Percentiles rank a stretch among this genome's conserved stretches.
phyloP scores from a whole-genome alignment of 306 rosid species.

The Corylus heterophylla region DNA sequence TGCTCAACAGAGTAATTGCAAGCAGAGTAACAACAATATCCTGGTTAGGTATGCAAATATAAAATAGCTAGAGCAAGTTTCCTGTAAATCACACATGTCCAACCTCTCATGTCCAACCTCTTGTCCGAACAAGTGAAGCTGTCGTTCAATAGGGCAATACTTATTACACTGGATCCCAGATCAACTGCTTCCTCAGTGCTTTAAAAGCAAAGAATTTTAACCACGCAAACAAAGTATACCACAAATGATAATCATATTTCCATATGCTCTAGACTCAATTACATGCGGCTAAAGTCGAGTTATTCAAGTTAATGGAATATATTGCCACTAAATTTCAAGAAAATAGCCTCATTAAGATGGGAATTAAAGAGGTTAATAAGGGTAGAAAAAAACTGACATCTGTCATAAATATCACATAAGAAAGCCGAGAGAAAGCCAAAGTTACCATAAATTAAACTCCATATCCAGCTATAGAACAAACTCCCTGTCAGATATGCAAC shows the following conservation, averaged over 20 bases:
- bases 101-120: too few relatives aligned
- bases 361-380: background rate
- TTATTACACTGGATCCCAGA: too few relatives aligned
- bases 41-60: too few relatives aligned
- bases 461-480: slow-evolving; percentile 15
- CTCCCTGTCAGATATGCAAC: slow-evolving; percentile 24
- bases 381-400: slow-evolving; percentile 1
- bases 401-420: slow-evolving; percentile 25
- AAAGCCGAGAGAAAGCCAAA: slow-evolving; percentile 21
- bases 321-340: background rate
- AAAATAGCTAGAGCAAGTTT: too few relatives aligned
- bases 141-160: too few relatives aligned
- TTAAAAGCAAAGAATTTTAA: background rate
- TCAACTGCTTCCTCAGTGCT: background rate
- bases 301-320: background rate
- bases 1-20: too few relatives aligned
- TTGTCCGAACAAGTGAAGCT: too few relatives aligned
- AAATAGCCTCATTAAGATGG: slow-evolving; percentile 8
- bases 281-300: background rate
- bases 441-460: slow-evolving; percentile 21
- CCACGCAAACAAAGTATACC: slow-evolving; percentile 2
- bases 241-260: slow-evolving; percentile 10
- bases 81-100: too few relatives aligned
- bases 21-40: too few relatives aligned
- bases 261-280: background rate